Conservation (phyloP, 78 protist genomes). For the Chrysochromulina parva region DNA sequence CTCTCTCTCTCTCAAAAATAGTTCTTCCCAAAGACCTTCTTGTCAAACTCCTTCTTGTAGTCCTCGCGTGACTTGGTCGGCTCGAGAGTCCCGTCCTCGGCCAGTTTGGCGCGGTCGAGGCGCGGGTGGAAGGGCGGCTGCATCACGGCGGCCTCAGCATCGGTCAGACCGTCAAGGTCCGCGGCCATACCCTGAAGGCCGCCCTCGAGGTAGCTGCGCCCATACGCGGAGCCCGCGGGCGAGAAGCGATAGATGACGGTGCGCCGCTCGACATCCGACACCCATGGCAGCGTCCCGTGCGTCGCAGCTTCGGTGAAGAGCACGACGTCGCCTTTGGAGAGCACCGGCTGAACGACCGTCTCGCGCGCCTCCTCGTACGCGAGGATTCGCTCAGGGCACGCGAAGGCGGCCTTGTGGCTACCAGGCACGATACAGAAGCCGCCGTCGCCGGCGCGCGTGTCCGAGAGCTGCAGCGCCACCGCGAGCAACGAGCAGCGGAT, state of each 20-base stretch:
- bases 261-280: background rate
- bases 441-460: background rate
- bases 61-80: background rate
- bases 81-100: background rate
- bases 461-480: background rate
- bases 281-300: conserved; percentile 19
- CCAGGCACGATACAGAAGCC: conserved; percentile 8
- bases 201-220: background rate
- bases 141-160: background rate
- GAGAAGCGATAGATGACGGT: conserved; percentile 34
- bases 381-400: background rate
- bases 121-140: background rate
- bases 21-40: background rate
- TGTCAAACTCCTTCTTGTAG: background rate
- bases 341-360: background rate
- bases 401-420: background rate
- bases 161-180: background rate
- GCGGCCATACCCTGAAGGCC: background rate
- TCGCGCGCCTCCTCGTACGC: background rate
- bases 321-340: background rate
- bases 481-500: background rate
- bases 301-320: conserved; percentile 21
- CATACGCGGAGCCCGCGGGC: conserved; percentile 8
- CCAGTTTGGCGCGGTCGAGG: background rate
- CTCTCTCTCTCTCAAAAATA: background rate